These are phyloP conservation scores for Hyphopichia fennica DNA, from an alignment of 1,139 yeast species.

Conservation along the genomic window DNA sequence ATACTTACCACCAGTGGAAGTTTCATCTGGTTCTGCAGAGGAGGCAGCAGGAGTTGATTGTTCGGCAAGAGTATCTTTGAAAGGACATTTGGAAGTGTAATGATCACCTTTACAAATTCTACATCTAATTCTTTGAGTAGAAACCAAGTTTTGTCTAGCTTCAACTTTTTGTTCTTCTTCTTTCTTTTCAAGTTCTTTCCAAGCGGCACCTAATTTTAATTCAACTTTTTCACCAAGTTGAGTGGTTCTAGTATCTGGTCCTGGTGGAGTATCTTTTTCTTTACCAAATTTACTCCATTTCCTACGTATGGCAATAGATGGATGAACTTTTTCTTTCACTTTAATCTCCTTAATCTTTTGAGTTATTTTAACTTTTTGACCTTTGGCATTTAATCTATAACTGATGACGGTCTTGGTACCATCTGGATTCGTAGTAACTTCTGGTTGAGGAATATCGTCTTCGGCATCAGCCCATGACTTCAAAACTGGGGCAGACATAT, in stretches of 20 bases:
- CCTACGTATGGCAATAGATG: conserved; percentile 69
- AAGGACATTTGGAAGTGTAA: conserved; percentile 94
- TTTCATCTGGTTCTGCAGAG: conserved; percentile 36
- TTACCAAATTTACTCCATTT: conserved; percentile 82
- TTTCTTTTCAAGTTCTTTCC: conserved; percentile 65
- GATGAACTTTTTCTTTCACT: conserved; percentile 81
- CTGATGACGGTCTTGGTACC: conserved; percentile 89
- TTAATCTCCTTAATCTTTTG: conserved; percentile 78
- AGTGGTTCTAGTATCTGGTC: conserved; percentile 89
- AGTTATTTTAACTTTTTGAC: conserved; percentile 84
- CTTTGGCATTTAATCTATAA: conserved; percentile 72
- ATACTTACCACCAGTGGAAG: conserved; percentile 49
- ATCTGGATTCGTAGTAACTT: conserved; percentile 73
- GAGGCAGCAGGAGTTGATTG: conserved; percentile 28
- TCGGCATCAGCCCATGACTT: conserved; percentile 70
- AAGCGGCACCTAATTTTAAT: conserved; percentile 65
- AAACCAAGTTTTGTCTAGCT: conserved; percentile 48
- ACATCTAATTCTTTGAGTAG: conserved; percentile 62
- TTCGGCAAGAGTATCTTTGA: conserved; percentile 81
- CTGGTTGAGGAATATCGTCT: conserved; percentile 65
- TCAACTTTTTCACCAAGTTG: conserved; percentile 83
- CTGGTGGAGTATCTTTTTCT: conserved; percentile 74
- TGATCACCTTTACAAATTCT: conserved; percentile 94
- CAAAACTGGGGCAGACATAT: conserved; percentile 42
- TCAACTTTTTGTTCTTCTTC: conserved; percentile 61